Base-by-base conservation (phyloP, 2,329 filamentous ascomycete species). In the Cladosporium sp. region DNA sequence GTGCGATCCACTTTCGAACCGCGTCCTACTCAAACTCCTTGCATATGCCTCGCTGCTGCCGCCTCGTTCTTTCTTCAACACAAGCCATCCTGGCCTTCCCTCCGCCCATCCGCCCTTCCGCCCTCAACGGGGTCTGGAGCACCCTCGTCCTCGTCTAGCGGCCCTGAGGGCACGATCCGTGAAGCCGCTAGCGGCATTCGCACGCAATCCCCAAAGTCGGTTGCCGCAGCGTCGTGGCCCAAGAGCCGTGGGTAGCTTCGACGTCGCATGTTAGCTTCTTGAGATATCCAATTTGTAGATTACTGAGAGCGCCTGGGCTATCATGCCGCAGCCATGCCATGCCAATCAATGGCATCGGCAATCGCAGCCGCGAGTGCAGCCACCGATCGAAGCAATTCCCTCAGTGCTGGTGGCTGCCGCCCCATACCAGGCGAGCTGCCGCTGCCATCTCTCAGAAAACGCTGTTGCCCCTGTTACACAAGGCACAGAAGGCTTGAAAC, bases 1-100 rank as follows among this genome's bases (percentile, higher is more conserved):
- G 9, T 27, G 9, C 20, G 43, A 32, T 47, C 34, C 43, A 47
- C 34, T 13, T n/a, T 8, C 17, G 15, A 22, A 20, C 22, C 22
- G 43, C 43, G 22, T 43, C 36, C 20, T 19, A 17, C 34, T 38
- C 43, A n/a, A 47, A 27, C 45, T 48, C 45, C 45, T 48, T 48
- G 45, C 45, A 48, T 48, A 34, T 48, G 45, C 45, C 36, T 34
- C 45, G 45, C 29, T 34, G 36, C 20, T 11, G 34, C 34, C 32
- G 13, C 3, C 3, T 27, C 22, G 22, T 22, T 27, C 39, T 18
- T n/a, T 20, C 20, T 41, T 43, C 11, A 29, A 19, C 17, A 43
- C 15, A 27, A 47, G 20, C 43, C 32, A 47, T 37, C 36, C 44
- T 47, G 32, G 41, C 41, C 1, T 24, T 4, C 12, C 32, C n/a